phyloP scores from a whole-genome alignment of 202 grass and related monocot species.

The Miscanthus sacchariflorus region DNA sequence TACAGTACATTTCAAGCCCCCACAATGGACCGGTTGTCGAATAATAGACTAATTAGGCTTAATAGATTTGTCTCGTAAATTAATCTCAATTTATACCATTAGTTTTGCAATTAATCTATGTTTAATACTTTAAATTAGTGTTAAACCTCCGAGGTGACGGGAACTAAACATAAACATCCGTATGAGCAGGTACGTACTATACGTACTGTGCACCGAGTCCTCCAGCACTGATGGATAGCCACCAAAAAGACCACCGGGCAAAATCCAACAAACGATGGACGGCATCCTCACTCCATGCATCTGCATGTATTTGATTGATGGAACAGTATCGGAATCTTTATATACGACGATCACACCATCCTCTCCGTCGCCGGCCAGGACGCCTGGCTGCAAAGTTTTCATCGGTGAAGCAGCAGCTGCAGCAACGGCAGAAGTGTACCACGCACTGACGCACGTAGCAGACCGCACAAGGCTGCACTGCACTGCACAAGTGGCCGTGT shows the following conservation, averaged over 20 bases:
- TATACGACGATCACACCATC: not conserved
- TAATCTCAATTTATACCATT: no score
- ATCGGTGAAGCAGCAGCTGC: constrained; percentile 10
- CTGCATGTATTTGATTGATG: constrained; percentile 20
- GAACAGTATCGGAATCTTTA: constrained; percentile 54
- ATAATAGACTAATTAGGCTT: no score
- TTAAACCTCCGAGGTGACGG: no score
- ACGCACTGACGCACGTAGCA: not conserved
- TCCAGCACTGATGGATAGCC: not conserved
- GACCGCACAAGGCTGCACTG: not conserved
- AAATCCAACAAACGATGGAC: constrained; percentile 15
- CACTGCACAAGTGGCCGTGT: constrained; percentile 27
- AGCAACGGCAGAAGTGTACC: not conserved
- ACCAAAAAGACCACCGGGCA: constrained; percentile 38
- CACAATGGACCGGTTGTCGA: no score
- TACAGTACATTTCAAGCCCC: no score
- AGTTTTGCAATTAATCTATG: no score
- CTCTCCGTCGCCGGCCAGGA: not conserved
- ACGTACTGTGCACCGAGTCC: not conserved
- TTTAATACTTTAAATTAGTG: no score
- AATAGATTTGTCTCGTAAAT: no score
- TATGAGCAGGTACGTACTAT: not conserved
- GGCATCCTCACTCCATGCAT: not conserved
- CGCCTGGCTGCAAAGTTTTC: constrained; percentile 23
- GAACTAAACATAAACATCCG: no score